Evolutionary conservation across 2,329 filamentous ascomycete genomes (phyloP), one percentile per base, ranked within the genome.

Genomic region (Cladosporium oxysporum): DNA sequence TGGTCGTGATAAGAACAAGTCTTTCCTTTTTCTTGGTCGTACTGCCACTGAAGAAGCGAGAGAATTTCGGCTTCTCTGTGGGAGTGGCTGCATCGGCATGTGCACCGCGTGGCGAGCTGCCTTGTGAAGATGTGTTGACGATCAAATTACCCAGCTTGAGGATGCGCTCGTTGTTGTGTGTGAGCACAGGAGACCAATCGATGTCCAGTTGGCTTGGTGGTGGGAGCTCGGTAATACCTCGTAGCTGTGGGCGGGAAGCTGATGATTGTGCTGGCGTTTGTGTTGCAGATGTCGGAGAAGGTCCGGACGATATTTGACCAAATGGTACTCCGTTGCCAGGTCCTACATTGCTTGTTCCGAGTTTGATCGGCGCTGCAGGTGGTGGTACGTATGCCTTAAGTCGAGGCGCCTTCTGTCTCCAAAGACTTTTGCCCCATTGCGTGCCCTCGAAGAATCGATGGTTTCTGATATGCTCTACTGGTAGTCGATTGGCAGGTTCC

Each of bases 201-300:
- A 99, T 96, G 75, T 99, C 95, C 29, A 99, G 83, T 77, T 98
- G 95, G 60, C 91, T 97, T 0, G 95, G 95, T n/a, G 95, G 94
- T 18, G 95, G 93, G 11, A 99, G 84, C 77, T 99, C 95, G 0
- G 95, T 98, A 67, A 99, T 96, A 67, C 97, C 88, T 68, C 93
- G 85, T 1, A 91, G 85, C 35, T 93, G 90, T 11, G 87, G 85
- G 64, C 92, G 73, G 64, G 74, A 58, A 65, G 58, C 62, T 18
- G 69, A n/a, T 18, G 57, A 44, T 58, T 67, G 65, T 49, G 41
- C 31, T 37, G 41, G 50, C 49, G 49, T 44, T 62, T 67, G 66
- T 26, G 58, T 47, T 23, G 59, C 49, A n/a, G 67, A 62, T 12
- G 64, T 28, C 18, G 62, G 50, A 16, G 49, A 33, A 31, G 57